Evolutionary conservation across 495 filamentous ascomycete genomes (phyloP).

Genomic region (Podospora australis): DNA sequence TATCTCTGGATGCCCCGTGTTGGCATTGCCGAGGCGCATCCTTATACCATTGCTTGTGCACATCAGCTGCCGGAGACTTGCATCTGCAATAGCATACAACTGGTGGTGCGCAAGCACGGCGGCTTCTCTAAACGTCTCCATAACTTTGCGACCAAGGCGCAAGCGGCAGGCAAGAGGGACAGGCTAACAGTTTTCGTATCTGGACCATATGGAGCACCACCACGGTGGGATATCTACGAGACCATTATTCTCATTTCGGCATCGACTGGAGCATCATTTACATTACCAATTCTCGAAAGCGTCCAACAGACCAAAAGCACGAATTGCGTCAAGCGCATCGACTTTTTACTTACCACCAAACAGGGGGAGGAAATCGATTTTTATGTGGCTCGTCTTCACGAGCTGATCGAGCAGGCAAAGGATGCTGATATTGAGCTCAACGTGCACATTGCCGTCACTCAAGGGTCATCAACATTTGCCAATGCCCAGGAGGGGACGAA

Average conservation of each 20-base stretch:
- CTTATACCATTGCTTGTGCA: slow-evolving; percentile 66
- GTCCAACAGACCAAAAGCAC: slow-evolving; percentile 37
- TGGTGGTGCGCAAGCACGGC: slow-evolving; percentile 62
- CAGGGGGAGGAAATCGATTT: slow-evolving; percentile 61
- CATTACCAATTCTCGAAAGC: slow-evolving; percentile 50
- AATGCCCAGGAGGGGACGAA: background rate
- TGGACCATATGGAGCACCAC: slow-evolving; percentile 53
- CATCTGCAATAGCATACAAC: slow-evolving; percentile 57
- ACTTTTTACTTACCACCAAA: slow-evolving; percentile 70
- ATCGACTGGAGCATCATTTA: slow-evolving; percentile 52
- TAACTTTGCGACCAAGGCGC: slow-evolving; percentile 50
- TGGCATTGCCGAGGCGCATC: slow-evolving; percentile 66
- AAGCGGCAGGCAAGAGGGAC: slow-evolving; percentile 25
- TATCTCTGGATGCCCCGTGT: slow-evolving; percentile 68
- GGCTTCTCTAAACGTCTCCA: slow-evolving; percentile 67
- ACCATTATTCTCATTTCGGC: slow-evolving; percentile 53
- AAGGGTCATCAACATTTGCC: slow-evolving; percentile 15
- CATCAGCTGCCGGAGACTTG: slow-evolving; percentile 39
- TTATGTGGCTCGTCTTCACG: slow-evolving; percentile 57
- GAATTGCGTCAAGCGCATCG: slow-evolving; percentile 56
- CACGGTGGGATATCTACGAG: slow-evolving; percentile 53
- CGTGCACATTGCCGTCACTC: slow-evolving; percentile 53
- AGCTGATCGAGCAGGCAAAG: slow-evolving; percentile 49
- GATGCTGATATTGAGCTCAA: slow-evolving; percentile 39
- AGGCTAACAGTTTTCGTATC: slow-evolving; percentile 44